Conservation (phyloP, 352 stramenopile species). For the Globisporangium splendens region DNA sequence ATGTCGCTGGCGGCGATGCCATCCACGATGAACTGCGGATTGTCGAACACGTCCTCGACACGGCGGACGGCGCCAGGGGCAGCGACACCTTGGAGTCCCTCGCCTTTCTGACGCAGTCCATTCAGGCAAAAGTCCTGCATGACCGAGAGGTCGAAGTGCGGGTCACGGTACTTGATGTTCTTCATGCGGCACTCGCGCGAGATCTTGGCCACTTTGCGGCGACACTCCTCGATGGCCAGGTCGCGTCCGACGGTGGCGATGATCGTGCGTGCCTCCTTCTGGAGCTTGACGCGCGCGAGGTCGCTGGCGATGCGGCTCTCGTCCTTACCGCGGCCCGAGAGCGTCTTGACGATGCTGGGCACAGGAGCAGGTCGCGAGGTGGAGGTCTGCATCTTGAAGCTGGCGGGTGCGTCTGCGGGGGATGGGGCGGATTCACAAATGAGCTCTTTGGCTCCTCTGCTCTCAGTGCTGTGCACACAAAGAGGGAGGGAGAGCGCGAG, state of each 20-base stretch:
- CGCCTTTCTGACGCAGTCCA: conserved; percentile 18
- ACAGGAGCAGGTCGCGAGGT: no score
- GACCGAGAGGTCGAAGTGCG: conserved; percentile 30
- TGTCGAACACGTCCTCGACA: conserved; percentile 34
- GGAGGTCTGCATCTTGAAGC: no score
- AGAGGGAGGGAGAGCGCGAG: no score
- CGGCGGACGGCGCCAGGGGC: conserved; percentile 19
- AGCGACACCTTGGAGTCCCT: conserved; percentile 12
- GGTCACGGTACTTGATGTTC: conserved; percentile 45
- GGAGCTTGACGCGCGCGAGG: conserved; percentile 17
- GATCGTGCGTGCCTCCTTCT: conserved; percentile 22
- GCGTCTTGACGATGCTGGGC: no score
- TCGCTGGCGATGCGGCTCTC: no score
- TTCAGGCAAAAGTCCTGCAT: conserved; percentile 23
- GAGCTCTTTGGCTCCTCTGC: no score
- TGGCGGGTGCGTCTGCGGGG: no score
- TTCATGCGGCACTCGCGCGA: conserved; percentile 34
- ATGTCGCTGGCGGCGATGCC: conserved; percentile 64
- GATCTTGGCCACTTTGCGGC: conserved; percentile 35
- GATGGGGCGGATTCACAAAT: no score
- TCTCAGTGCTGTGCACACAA: no score
- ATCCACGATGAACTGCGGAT: conserved; percentile 41
- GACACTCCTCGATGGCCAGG: conserved; percentile 29
- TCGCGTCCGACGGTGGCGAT: conserved; percentile 25
- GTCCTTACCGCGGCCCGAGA: no score